Base-by-base conservation (phyloP, 116 monocot genomes). In the Posidonia oceanica region DNA sequence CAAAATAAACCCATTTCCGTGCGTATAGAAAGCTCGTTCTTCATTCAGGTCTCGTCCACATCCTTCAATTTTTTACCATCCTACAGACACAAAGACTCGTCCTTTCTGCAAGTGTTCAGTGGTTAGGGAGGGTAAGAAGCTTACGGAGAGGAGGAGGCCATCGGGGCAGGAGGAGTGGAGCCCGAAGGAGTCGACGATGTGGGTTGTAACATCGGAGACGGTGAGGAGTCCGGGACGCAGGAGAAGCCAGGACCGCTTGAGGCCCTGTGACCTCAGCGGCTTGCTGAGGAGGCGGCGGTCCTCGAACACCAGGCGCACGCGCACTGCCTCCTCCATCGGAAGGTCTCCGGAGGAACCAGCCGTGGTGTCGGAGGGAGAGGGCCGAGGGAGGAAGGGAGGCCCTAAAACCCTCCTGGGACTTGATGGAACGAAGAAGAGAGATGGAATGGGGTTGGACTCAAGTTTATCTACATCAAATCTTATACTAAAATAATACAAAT, bases 291-390 rank as follows among this genome's bases (percentile, higher is more conserved):
- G 6, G 61, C 55, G 70, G 65, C 64, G 75, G 36, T 80, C 82
- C 7, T 83, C 83, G 72, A 94, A 90, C 17, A 74, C 74, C 20
- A 94, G 61, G 2, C 90, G 90, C 14, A 94, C 11, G 52, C 90
- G 75, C 69, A 71, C 59, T 15, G 72, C 60, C 14, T 52, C 69
- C 38, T 38, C 69, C 69, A 54, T 57, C 18, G 21, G 57, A 36
- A 8, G n/a, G 7, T 23, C 61, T 37, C 23, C 29, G 61, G 2
- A 20, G 16, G 18, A 5, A 57, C 7, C 57, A 57, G 57, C 29
- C 29, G 29, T 29, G 29, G 29, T 29, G 29, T 29, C 29, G 29
- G 29, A 29, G 29, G 29, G 29, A 29, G 29, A 29, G 29, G 29
- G 29, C 0, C 29, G 1, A 29, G 0, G 29, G 29, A 29, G 29